Evolutionary conservation across 1,139 yeast genomes (phyloP), one percentile per base, ranked within the genome.

Genomic region (Geotrichum aggregatum): DNA sequence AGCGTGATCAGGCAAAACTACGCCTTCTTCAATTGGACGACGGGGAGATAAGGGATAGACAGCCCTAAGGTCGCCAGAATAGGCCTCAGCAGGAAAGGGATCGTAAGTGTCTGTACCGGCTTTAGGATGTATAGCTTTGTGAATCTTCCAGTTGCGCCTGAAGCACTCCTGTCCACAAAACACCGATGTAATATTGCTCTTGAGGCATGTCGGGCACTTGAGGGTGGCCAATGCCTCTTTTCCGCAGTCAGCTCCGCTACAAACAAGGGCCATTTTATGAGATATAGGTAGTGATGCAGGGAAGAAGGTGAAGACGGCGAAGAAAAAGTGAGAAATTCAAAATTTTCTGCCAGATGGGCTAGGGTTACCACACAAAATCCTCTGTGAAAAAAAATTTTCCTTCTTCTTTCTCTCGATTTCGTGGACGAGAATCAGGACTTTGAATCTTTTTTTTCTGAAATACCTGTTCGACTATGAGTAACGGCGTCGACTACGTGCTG

Each of bases 121-220:
- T 58, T 75, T 71, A 43, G 71, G 71, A 60, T 80, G 84, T 28
- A 74, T 60, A 30, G 74, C 71, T 65, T 79, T 80, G 63, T 81
- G 84, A 14, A 69, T 65, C 34, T 72, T 68, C 88, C 95, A 91
- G 58, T 83, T 77, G 43, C 84, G 72, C 67, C 87, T 82, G 75
- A 87, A 94, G 70, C 99, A 92, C 1, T 71, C 72, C 63, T 92
- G 96, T 65, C 83, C 77, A 71, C 99, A 94, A 70, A 91, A 92
- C 22, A 77, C 77, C 52, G 79, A 75, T 44, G 76, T 73, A 44
- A 78, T 63, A 19, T 82, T 87, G 57, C 76, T 77, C 66, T 92
- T 91, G 57, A 92, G 71, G 70, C 99, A 92, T 13, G 91, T 75
- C 0, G 99, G 99, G 68, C 99, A 92, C 66, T 89, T 89, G 60